Conservation (phyloP, 768 basidiomycete genomes). For the Boletus rufocinnamomeus region DNA sequence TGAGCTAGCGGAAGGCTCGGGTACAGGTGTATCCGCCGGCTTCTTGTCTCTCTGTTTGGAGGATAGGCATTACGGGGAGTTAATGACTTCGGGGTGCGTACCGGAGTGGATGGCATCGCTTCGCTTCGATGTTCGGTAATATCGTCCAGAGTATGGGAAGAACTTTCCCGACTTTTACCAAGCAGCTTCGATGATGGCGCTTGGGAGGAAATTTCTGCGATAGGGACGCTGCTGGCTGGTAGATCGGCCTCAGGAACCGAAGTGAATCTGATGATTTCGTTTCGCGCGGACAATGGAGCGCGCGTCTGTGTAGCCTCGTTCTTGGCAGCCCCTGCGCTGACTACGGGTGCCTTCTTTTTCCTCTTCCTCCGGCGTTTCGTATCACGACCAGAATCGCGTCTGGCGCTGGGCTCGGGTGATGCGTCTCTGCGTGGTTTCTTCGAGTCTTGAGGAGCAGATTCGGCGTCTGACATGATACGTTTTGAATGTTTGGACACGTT, state of each 20-base stretch:
- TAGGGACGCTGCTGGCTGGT: not conserved
- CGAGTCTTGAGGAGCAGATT: slow-evolving; percentile 16
- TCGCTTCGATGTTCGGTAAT: slow-evolving; percentile 1
- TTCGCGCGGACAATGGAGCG: slow-evolving; percentile 24
- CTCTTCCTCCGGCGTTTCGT: slow-evolving; percentile 30
- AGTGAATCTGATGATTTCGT: slow-evolving; percentile 31
- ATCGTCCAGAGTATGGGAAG: not conserved
- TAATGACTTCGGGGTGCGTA: slow-evolving; percentile 6
- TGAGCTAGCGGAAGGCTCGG: not conserved
- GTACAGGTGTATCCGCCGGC: not conserved
- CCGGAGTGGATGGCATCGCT: slow-evolving; percentile 15
- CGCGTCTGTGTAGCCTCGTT: slow-evolving; percentile 14
- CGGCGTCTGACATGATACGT: slow-evolving; percentile 28
- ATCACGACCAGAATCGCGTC: slow-evolving; percentile 27
- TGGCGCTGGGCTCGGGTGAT: slow-evolving; percentile 15
- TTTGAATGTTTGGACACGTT: slow-evolving; percentile 12
- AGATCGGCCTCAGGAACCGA: slow-evolving; percentile 18
- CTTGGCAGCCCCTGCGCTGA: slow-evolving; percentile 12
- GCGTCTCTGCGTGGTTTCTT: slow-evolving; percentile 31
- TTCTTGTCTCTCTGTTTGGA: slow-evolving; percentile 12
- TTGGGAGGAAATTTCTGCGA: not conserved
- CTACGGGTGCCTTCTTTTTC: slow-evolving; percentile 33
- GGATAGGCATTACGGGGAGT: slow-evolving; percentile 9
- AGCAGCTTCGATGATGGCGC: slow-evolving; percentile 1
- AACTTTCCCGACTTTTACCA: not conserved